Evolutionary conservation across 1,284 basidiomycete species (phyloP).

Genomic region (Coniferiporia weirii): DNA sequence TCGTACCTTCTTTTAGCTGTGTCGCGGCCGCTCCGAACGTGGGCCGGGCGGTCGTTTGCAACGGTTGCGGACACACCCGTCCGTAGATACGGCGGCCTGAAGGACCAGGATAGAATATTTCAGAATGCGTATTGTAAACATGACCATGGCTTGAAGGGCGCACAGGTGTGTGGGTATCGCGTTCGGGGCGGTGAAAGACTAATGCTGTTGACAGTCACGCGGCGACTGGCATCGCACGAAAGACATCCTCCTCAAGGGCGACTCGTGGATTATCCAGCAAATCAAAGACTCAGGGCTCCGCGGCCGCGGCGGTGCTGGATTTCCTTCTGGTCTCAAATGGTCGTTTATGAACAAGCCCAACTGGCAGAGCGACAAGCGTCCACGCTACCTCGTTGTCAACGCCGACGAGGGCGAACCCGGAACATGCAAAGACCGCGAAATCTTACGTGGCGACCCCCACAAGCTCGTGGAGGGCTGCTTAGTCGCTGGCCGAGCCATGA

Average conservation of each 20-base stretch:
- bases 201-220: constrained; percentile 52
- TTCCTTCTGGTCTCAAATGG: constrained; percentile 98
- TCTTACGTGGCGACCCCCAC: constrained; percentile 96
- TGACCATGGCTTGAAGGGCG: constrained; percentile 88
- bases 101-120: constrained; percentile 92
- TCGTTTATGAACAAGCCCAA: constrained; percentile 99
- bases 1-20: constrained; percentile 26
- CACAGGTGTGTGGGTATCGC: constrained; percentile 47
- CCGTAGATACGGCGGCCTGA: constrained; percentile 82
- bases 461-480: constrained; percentile 98
- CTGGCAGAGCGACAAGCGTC: constrained; percentile 93
- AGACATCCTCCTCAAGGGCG: constrained; percentile 92
- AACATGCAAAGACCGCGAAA: constrained; percentile 98
- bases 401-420: constrained; percentile 99
- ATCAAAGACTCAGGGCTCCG: constrained; percentile 96
- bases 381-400: constrained; percentile 96
- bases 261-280: constrained; percentile 95
- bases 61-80: constrained; percentile 81
- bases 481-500: constrained; percentile 97
- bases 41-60: constrained; percentile 51
- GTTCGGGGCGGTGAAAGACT: neutral
- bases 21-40: constrained; percentile 36
- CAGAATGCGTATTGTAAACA: constrained; percentile 83
- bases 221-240: constrained; percentile 99
- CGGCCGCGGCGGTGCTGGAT: constrained; percentile 95